Conservation (phyloP, 2,329 filamentous ascomycete genomes). For the Tolypocladium endophyticum region DNA sequence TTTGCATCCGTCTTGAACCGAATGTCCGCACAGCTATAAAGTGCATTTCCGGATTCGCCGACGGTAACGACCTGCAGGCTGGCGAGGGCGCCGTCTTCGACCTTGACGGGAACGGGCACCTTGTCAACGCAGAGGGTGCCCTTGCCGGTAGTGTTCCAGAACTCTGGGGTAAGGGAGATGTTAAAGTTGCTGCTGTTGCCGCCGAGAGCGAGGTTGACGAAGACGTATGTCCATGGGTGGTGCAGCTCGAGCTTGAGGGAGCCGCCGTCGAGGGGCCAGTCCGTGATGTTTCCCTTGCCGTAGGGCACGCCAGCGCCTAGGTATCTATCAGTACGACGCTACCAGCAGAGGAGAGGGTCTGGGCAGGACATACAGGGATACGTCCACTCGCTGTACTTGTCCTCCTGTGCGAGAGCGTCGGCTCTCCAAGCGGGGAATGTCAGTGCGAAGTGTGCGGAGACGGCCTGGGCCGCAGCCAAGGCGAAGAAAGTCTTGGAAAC, state of each 20-base stretch:
- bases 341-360: too few species aligned
- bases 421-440: conserved; percentile 37
- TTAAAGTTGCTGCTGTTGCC: conserved; percentile 53
- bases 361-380: conserved; percentile 36
- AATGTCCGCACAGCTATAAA: conserved; percentile 71
- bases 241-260: conserved; percentile 36
- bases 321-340: conserved; percentile 1
- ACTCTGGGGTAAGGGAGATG: conserved; percentile 51
- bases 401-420: conserved; percentile 30
- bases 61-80: conserved; percentile 61
- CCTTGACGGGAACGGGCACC: conserved; percentile 42
- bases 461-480: conserved; percentile 24
- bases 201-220: conserved; percentile 41
- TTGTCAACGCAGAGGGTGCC: conserved; percentile 57
- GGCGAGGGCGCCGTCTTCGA: conserved; percentile 50
- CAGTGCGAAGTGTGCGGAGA: conserved; percentile 37
- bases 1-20: conserved; percentile 47
- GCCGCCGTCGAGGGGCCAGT: conserved; percentile 42
- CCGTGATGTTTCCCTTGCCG: conserved; percentile 33
- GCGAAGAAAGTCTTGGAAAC: conserved; percentile 19
- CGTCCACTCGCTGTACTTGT: conserved; percentile 35
- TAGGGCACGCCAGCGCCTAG: conserved; percentile 37
- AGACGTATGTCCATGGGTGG: conserved; percentile 42
- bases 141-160: conserved; percentile 46
- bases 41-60: conserved; percentile 43